These are phyloP conservation scores for Zea luxurians DNA, from an alignment of 176 grass and related monocot genomes.

Conservation along the genomic window DNA sequence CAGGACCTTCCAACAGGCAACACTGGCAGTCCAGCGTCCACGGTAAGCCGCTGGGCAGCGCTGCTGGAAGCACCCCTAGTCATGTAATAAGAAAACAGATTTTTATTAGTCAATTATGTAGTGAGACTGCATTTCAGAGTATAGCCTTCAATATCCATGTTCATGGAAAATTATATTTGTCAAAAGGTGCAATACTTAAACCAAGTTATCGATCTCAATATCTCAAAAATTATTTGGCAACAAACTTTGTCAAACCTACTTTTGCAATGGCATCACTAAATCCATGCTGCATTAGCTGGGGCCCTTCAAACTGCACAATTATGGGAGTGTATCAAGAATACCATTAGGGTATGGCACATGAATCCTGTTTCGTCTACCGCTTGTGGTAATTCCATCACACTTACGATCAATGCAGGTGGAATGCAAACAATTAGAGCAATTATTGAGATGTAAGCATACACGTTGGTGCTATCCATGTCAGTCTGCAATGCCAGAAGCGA, in stretches of 20 bases:
- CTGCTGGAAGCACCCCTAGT: no score
- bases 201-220: no score
- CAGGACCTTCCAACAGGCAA: no score
- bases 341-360: background rate
- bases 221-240: no score
- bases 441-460: slow-evolving; percentile 95
- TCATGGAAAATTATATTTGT: no score
- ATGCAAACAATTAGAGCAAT: slow-evolving; percentile 96
- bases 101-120: no score
- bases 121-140: no score
- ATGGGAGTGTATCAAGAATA: slow-evolving; percentile 10
- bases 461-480: slow-evolving; percentile 98
- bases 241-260: slow-evolving; percentile 76
- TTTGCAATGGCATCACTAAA: slow-evolving; percentile 85
- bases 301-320: slow-evolving; percentile 80
- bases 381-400: slow-evolving; percentile 33
- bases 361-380: slow-evolving; percentile 3
- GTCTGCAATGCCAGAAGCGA: slow-evolving; percentile 58
- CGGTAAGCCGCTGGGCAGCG: no score
- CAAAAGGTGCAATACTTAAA: no score
- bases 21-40: no score
- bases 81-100: no score
- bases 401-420: slow-evolving; percentile 86
- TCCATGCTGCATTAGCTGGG: slow-evolving; percentile 73
- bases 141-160: no score